These are phyloP conservation scores for Arachis monticola DNA, from an alignment of 331 rosid genomes.

Conservation along the genomic window DNA sequence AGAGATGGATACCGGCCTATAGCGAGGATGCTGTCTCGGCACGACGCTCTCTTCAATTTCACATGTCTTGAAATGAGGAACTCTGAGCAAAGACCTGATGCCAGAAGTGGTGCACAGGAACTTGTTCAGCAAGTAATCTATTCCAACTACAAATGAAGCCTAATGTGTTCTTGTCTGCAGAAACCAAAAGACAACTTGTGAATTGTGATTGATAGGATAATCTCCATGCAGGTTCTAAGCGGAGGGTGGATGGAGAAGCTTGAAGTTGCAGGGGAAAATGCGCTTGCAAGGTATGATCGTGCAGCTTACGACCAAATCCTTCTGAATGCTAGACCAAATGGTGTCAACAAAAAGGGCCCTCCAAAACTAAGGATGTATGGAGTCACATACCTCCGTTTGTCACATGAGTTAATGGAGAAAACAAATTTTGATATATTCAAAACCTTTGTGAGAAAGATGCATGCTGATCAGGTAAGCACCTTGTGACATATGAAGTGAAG, in stretches of 20 bases:
- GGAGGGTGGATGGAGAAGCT: too few relatives aligned
- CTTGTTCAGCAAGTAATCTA: slow-evolving; percentile 76
- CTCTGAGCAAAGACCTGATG: slow-evolving; percentile 61
- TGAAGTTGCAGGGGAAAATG: too few relatives aligned
- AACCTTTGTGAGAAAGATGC: slow-evolving; percentile 81
- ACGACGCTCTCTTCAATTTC: slow-evolving; percentile 69
- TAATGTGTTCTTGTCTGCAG: not conserved
- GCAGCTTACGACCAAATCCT: slow-evolving; percentile 81
- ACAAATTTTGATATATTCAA: slow-evolving; percentile 66
- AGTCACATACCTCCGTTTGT: slow-evolving; percentile 80
- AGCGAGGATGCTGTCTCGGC: slow-evolving; percentile 75
- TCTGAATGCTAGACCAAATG: slow-evolving; percentile 88
- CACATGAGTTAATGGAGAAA: slow-evolving; percentile 56
- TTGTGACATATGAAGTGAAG: slow-evolving; percentile 21
- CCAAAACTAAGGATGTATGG: slow-evolving; percentile 63
- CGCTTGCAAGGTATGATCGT: slow-evolving; percentile 71
- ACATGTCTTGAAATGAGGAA: slow-evolving; percentile 86
- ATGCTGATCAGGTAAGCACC: slow-evolving; percentile 79
- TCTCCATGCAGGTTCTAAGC: not conserved
- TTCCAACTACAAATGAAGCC: not conserved
- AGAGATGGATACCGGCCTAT: slow-evolving; percentile 87
- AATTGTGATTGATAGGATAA: not conserved
- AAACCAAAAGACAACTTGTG: not conserved
- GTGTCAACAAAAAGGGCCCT: slow-evolving; percentile 53
- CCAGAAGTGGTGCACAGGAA: slow-evolving; percentile 67